Evolutionary conservation across 2,329 filamentous ascomycete genomes (phyloP).

Genomic region (Trichoderma sp.): DNA sequence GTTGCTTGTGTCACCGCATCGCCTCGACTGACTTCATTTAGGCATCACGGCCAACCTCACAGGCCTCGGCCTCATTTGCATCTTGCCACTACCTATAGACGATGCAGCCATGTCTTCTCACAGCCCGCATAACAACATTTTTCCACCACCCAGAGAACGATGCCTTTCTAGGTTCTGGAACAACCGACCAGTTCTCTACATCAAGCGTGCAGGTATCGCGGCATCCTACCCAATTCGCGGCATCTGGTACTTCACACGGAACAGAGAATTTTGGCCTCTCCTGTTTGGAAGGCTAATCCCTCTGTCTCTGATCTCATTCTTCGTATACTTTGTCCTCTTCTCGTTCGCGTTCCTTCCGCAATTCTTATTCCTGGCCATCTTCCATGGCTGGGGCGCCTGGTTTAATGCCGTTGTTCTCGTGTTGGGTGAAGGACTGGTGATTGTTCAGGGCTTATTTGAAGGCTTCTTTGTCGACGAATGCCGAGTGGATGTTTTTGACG

Average conservation of each 20-base stretch:
- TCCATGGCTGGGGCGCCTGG: slow-evolving; percentile 87
- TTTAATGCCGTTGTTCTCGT: slow-evolving; percentile 84
- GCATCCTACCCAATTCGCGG: slow-evolving; percentile 64
- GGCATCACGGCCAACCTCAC: background rate
- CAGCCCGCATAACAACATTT: background rate
- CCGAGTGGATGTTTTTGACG: slow-evolving; percentile 80
- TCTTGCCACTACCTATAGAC: background rate
- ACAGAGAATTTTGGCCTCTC: slow-evolving; percentile 79
- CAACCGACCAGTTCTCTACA: slow-evolving; percentile 40
- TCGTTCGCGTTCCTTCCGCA: slow-evolving; percentile 86
- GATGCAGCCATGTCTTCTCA: background rate
- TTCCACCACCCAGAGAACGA: background rate
- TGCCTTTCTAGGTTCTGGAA: background rate
- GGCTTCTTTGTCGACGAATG: slow-evolving; percentile 80
- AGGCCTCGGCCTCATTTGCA: background rate
- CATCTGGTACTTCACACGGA: slow-evolving; percentile 75
- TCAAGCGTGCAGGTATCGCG: slow-evolving; percentile 44
- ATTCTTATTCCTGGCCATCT: slow-evolving; percentile 83
- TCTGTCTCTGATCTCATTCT: slow-evolving; percentile 73
- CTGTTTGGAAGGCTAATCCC: slow-evolving; percentile 76
- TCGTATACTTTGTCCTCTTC: slow-evolving; percentile 85
- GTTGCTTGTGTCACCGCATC: background rate
- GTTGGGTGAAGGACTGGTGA: slow-evolving; percentile 75
- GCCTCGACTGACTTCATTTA: background rate
- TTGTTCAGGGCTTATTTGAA: slow-evolving; percentile 69